Percentiles rank a stretch among this genome's conserved stretches.
These are phyloP conservation scores for Hyaloscypha variabilis DNA, from an alignment of 495 filamentous ascomycete genomes.

Conservation along the genomic window DNA sequence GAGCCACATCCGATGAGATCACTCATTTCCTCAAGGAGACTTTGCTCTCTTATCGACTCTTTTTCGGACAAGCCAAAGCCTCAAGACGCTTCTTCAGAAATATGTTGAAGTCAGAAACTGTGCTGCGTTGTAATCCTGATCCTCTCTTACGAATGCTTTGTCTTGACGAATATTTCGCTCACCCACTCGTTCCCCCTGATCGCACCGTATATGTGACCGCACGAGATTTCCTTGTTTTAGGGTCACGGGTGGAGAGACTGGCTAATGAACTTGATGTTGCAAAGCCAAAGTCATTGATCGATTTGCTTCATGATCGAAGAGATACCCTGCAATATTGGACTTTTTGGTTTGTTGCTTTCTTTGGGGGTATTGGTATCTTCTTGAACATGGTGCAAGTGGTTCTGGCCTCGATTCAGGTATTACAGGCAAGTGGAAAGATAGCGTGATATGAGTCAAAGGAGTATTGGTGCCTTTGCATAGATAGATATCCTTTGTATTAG, in stretches of 20 bases:
- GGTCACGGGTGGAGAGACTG: constrained; percentile 1
- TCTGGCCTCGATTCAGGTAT: not conserved
- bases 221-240: constrained; percentile 4
- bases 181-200: constrained; percentile 1
- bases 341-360: constrained; percentile 6
- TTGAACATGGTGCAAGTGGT: constrained; percentile 5
- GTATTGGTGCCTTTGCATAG: too few relatives aligned
- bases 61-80: not conserved
- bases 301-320: constrained; percentile 1
- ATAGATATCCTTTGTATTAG: too few relatives aligned
- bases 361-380: not conserved
- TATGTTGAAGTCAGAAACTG: not conserved
- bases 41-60: not conserved
- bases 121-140: constrained; percentile 4
- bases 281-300: constrained; percentile 10
- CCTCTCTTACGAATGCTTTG: not conserved
- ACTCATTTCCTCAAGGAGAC: constrained; percentile 4
- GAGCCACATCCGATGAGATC: constrained; percentile 2
- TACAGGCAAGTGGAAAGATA: constrained; percentile 3
- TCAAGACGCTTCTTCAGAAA: not conserved
- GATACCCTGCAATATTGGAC: constrained; percentile 10
- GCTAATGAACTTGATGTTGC: not conserved
- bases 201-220: constrained; percentile 1
- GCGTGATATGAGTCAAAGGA: too few relatives aligned
- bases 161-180: constrained; percentile 9